Evolutionary conservation across 768 basidiomycete genomes (phyloP), one percentile per base, ranked within the genome.

Genomic region (Termitomyces sp.): DNA sequence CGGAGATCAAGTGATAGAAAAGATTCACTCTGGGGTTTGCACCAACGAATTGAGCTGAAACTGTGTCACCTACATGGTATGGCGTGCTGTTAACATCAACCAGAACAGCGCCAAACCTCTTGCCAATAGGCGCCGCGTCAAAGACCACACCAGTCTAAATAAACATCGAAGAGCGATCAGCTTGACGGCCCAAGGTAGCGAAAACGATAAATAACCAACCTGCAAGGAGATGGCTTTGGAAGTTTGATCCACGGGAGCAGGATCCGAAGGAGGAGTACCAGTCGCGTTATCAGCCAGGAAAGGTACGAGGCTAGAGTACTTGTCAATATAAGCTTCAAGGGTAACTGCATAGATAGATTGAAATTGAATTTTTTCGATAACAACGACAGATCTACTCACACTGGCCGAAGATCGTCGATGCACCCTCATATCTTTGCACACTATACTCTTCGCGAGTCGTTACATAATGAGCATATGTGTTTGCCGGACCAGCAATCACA

Each of bases 401-500:
- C 57, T 78, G 83, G 39, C 90, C 90, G 69, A 83, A 91, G 46
- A 91, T 76, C 9, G 87, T 91, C 45, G 89, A 90, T 0, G 87
- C 89, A 51, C 89, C 90, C 71, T 92, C 90, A 62, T 90, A 90
- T 51, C 90, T 78, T 69, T 92, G 90, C 15, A 88, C 71, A 24
- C 77, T 70, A 67, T 89, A 91, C 69, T 90, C 88, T 69, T 92
- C 88, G 10, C 73, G 77, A 29, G 88, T 90, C 2, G 88, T 74
- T 52, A 90, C 76, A 66, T 90, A 89, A 70, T 90, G 89, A 0
- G 75, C 81, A 65, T 92, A 92, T 5, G 87, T 86, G 62, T 91
- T 92, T 5, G 88, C 88, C n/a, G 90, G 90, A 15, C 88, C 90
- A 15, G 87, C 85, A 55, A 90, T 72, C 53, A 90, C 88, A 59